Conservation (phyloP, 1,284 basidiomycete species). For the Dichomitus squalens region DNA sequence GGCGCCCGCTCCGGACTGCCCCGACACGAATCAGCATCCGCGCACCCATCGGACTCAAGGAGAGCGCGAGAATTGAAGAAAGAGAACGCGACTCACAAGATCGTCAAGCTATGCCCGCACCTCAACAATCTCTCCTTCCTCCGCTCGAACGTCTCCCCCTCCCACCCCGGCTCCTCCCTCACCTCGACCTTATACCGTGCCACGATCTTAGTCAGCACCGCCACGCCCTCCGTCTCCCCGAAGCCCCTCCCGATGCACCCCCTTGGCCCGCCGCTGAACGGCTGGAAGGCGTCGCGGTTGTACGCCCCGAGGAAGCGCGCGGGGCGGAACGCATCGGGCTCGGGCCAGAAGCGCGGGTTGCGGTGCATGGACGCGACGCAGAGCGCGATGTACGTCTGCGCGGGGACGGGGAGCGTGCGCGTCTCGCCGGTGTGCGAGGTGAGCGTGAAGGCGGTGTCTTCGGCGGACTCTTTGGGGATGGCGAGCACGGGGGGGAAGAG, state of each 20-base stretch:
- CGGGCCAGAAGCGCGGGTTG: constrained; percentile 43
- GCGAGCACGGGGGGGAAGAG: constrained; percentile 57
- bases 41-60: no score
- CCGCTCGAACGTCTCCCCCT: constrained; percentile 33
- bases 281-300: constrained; percentile 43
- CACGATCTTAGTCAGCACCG: constrained; percentile 23
- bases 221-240: constrained; percentile 34
- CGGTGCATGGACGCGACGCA: constrained; percentile 48
- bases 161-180: constrained; percentile 35
- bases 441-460: constrained; percentile 47
- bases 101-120: constrained; percentile 16
- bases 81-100: constrained; percentile 12
- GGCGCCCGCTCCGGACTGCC: no score
- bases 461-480: constrained; percentile 43
- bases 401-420: constrained; percentile 45
- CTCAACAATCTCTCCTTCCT: constrained; percentile 30
- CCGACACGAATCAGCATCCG: no score
- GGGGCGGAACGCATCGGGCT: constrained; percentile 43
- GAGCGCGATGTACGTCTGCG: constrained; percentile 43
- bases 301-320: constrained; percentile 42
- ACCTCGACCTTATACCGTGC: constrained; percentile 27
- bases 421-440: constrained; percentile 44
- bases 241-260: constrained; percentile 45
- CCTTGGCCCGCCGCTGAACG: constrained; percentile 40
- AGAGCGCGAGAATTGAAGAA: neutral